Base-by-base conservation (phyloP, 164 flowering plant genomes). In the Annona cherimola region DNA sequence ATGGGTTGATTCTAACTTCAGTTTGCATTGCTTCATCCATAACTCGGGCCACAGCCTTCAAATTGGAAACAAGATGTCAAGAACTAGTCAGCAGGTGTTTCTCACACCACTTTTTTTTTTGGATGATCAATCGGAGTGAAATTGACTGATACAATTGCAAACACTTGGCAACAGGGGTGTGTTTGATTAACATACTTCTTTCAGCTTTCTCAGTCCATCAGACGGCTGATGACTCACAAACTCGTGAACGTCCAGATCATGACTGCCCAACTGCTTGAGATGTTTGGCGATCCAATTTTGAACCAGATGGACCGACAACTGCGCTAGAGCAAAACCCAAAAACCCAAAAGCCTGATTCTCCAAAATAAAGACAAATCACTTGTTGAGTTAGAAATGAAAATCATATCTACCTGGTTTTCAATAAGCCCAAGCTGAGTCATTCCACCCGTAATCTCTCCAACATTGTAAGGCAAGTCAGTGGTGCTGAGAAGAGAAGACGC, bases 11-110 rank as follows among this genome's bases (percentile, higher is more conserved):
- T 61, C 84, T 79, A 67, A 87, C 82, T 39, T 79, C 26, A 63
- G 81, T 71, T 42, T 80, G 84, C 77, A 77, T 79, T 64, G 82
- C 84, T 80, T 85, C 82, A 45, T 91, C 85, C 96, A 95, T 91
- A 80, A 92, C 91, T 65, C 85, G 89, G 63, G 96, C 91, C 70
- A 92, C 85, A 60, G 89, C 97, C 99, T 95, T 86, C 44, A 61
- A 16, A 57, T 71, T 50, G 14, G 57, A 50, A 50, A 50, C 57
- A 50, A 11, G 9, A 50, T 5, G 35, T 26, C 35, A 26, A 26
- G 9, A 50, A 16, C 9, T 50, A 11, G 57, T 50, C 57, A 50
- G 14, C 14, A 50, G 11, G 14, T 1, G 11, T 3, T 50, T 50
- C 57, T 62, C 63, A 42, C 41, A n/a, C 43, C 41, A 16, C 67